Evolutionary conservation across 23 red algal species (phyloP).

Genomic region (Gracilaria domingensis): DNA sequence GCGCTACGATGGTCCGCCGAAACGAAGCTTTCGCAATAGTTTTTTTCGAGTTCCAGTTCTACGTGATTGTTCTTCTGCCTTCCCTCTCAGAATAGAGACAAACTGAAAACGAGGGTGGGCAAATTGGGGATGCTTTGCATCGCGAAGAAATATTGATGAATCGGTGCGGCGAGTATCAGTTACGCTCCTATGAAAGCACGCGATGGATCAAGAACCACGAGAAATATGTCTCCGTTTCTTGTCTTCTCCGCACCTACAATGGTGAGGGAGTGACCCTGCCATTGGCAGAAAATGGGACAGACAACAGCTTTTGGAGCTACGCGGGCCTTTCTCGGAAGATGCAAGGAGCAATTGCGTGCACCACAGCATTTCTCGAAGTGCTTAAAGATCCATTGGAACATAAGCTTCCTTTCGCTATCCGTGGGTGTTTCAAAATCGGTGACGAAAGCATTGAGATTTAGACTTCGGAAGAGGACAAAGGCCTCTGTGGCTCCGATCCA

Average conservation of each 20-base stretch:
- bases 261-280: constrained; percentile 53
- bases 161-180: constrained; percentile 5
- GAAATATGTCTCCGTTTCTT: constrained; percentile 31
- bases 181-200: constrained; percentile 32
- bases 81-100: constrained; percentile 44
- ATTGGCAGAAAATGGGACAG: constrained; percentile 54
- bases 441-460: constrained; percentile 49
- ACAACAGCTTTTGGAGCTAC: constrained; percentile 34
- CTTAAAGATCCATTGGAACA: constrained; percentile 67
- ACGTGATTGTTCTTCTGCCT: constrained; percentile 4
- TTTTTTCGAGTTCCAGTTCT: constrained; percentile 19
- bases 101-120: constrained; percentile 51
- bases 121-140: constrained; percentile 40
- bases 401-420: constrained; percentile 16
- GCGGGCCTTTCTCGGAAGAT: constrained; percentile 19
- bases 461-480: constrained; percentile 34
- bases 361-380: constrained; percentile 63
- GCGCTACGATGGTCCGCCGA: constrained; percentile 22
- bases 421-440: constrained; percentile 56
- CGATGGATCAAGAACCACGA: constrained; percentile 57
- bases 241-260: constrained; percentile 57
- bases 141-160: constrained; percentile 1
- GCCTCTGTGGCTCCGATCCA: constrained; percentile 69
- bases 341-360: constrained; percentile 44
- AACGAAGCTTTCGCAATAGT: constrained; percentile 27